Evolutionary conservation across 73 alveolate species (phyloP).

Genomic region (Effrenium voratum): DNA sequence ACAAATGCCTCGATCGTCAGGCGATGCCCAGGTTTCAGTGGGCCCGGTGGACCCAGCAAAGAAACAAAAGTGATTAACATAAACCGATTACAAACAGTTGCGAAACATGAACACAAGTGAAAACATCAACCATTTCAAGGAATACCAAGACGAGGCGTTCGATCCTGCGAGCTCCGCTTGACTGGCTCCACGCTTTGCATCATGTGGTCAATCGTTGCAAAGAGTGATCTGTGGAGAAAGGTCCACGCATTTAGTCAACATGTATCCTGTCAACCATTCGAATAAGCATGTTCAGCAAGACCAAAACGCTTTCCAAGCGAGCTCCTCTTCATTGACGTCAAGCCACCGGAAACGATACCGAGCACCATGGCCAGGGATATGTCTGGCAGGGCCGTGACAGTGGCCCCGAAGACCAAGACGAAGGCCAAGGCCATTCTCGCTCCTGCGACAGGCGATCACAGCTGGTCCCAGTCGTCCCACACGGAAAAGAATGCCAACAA

Average conservation of each 20-base stretch:
- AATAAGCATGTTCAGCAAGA: neutral
- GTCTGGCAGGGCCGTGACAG: slow-evolving; percentile 28
- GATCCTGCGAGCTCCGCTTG: neutral
- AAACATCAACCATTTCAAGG: neutral
- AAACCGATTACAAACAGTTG: neutral
- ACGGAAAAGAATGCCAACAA: neutral
- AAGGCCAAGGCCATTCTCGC: neutral
- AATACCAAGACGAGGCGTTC: neutral
- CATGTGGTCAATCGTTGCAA: too few species aligned
- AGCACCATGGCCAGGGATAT: slow-evolving; percentile 48
- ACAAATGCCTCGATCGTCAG: neutral
- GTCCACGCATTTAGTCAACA: neutral
- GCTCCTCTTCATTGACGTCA: neutral
- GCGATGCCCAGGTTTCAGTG: neutral
- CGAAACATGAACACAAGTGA: neutral
- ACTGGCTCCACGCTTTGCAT: neutral
- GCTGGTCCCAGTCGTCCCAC: neutral
- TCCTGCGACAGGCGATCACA: neutral
- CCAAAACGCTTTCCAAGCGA: neutral
- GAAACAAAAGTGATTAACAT: neutral
- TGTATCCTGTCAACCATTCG: neutral
- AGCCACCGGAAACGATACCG: slow-evolving; percentile 20
- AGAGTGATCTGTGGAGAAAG: neutral
- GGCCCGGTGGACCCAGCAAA: neutral
- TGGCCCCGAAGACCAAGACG: slow-evolving; percentile 27